Evolutionary conservation across 768 basidiomycete species (phyloP), one percentile per base, ranked within the genome.

Genomic region (Leccinum aurantiacum): DNA sequence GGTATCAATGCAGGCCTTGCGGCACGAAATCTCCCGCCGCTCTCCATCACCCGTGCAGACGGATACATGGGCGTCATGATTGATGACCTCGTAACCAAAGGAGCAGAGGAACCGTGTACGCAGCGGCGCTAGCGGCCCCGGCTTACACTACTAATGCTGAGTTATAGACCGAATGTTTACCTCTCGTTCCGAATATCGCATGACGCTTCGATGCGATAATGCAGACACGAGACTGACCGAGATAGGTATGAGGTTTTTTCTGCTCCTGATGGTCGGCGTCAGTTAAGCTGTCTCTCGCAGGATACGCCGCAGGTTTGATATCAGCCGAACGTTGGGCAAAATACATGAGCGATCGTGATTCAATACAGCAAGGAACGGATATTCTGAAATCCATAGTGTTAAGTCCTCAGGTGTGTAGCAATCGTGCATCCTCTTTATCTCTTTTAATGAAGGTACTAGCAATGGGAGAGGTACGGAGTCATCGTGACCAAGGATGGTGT

Each of bases 131-230:
- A 53, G 46, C 6, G 44, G 61, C 25, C 17, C 59, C 27, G 27
- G 6, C 11, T 6, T 5, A 22, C 7, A n/a, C 13, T 19, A 19
- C 41, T 69, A 10, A 70, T 35, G 3, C 33, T 17, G 19, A 27
- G 5, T 63, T 67, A 44, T n/a, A 94, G 92, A 95, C 65, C 89
- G 93, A 27, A 95, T 95, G 91, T 95, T 96, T 72, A 95, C 94
- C 0, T 90, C 90, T 15, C 82, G 94, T 38, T 92, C 90, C 15
- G 94, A 96, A 67, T 96, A 93, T 69, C 85, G 94, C 24, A 88
- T 96, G 85, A 87, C 87, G 0, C 82, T 95, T 47, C 80, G 94
- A 54, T 88, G 89, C 54, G 94, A 96, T 73, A 96, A 96, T 63
- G 94, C 94, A 3, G 94, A 96, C 74, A 52, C 86, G 54, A 81